Base-by-base conservation (phyloP, 176 grass and related monocot species). In the Juncus effusus region DNA sequence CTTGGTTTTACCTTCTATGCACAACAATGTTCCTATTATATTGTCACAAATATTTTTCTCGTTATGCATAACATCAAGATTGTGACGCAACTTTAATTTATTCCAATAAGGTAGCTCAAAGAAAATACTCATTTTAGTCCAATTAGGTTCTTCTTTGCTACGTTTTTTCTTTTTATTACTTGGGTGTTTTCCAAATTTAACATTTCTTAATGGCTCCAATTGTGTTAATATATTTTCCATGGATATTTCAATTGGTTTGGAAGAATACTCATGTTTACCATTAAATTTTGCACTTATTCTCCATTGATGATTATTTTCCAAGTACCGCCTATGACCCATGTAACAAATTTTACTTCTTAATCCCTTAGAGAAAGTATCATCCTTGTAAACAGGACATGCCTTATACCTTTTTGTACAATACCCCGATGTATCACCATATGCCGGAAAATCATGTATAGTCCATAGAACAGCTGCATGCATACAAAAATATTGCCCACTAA, bases 1-100 rank as follows among this genome's bases (percentile, higher is more conserved):
- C 54, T 78, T 78, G 6, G 44, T 13, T 10, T 69, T 77, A 7
- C 60, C 51, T 36, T 36, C 7, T 10, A 42, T 54, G 10, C 74
- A 44, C 0, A 74, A 19, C 11, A 79, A 3, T 19, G 28, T 65
- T 1, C 59, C 59, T 2, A 60, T 2, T 3, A 42, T 13, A 5
- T 35, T 51, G 3, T 73, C 68, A n/a, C 41, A 63, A 7, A 78
- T 39, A 15, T 70, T 78, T 12, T 70, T 70, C 41, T 78, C 41
- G 19, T 62, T 60, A 5, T 70, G 56, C 56, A 64, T 70, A 8
- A 54, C 37, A 40, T 55, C 13, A 3, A 62, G 56, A 5, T 70
- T 78, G 44, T 63, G 76, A 0, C 2, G 12, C 6, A 70, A 11
- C 3, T 16, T 68, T n/a, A 70, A 16, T 2, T 13, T 16, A 50